These are phyloP conservation scores for Pythium dissotocum DNA, from an alignment of 352 stramenopile genomes.

Conservation along the genomic window DNA sequence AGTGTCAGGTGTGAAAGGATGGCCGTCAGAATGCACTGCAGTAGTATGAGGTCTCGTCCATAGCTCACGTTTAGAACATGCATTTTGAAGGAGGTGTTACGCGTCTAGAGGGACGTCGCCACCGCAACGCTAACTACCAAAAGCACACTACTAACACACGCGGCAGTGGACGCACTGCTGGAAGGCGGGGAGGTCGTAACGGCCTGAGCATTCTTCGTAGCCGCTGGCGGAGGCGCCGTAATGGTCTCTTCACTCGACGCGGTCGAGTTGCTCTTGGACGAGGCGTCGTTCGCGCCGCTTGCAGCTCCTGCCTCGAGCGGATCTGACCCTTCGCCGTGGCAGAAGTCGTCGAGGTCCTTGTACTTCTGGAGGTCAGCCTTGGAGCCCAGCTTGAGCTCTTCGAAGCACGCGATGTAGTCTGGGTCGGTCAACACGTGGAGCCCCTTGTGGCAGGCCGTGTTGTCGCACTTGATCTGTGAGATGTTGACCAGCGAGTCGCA, in stretches of 20 bases:
- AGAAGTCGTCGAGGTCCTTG: slow-evolving; percentile 45
- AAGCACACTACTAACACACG: neutral
- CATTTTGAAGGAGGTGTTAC: no score
- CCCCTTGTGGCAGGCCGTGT: slow-evolving; percentile 37
- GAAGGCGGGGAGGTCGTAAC: neutral
- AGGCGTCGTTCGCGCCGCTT: neutral
- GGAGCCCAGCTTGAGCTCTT: slow-evolving; percentile 34
- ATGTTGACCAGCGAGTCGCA: slow-evolving; percentile 46
- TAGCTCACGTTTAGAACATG: no score
- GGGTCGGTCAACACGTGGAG: slow-evolving; percentile 41
- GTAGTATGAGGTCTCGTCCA: no score
- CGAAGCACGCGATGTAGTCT: slow-evolving; percentile 40
- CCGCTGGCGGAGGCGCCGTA: neutral
- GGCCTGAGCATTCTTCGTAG: neutral
- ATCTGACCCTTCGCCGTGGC: slow-evolving; percentile 41
- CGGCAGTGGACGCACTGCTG: neutral
- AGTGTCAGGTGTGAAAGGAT: no score
- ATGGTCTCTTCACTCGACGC: neutral
- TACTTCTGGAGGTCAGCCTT: slow-evolving; percentile 43
- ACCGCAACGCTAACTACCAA: neutral
- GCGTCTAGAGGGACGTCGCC: neutral
- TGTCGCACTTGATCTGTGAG: slow-evolving; percentile 46
- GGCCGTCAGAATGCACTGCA: no score
- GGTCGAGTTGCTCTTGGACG: slow-evolving; percentile 2
- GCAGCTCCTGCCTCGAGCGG: slow-evolving; percentile 26